Conservation (phyloP, 805 yeast species). For the Candida tammaniensis region DNA sequence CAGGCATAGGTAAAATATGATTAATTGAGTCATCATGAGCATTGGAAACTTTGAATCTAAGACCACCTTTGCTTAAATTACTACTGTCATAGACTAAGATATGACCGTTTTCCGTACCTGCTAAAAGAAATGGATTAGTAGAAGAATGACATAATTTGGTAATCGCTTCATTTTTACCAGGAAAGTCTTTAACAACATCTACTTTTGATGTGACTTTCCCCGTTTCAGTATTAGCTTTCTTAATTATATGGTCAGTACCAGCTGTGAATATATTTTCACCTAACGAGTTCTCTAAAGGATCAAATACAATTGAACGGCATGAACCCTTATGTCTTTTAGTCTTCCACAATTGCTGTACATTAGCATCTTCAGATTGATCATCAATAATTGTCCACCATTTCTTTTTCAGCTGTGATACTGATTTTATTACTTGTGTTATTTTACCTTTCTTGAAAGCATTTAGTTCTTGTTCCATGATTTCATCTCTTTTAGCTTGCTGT, state of each 20-base stretch:
- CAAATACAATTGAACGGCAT: conserved; percentile 70
- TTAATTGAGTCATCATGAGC: conserved; percentile 80
- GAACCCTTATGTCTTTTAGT: conserved; percentile 90
- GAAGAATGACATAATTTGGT: conserved; percentile 47
- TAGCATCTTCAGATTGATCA: conserved; percentile 25
- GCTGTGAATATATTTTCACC: conserved; percentile 62
- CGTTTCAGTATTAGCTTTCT: conserved; percentile 64
- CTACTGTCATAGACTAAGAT: conserved; percentile 62
- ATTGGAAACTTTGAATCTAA: conserved; percentile 46
- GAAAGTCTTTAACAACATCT: conserved; percentile 19
- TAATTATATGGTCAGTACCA: conserved; percentile 79
- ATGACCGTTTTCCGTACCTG: conserved; percentile 70
- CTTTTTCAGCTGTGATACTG: conserved; percentile 33
- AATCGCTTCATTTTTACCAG: conserved; percentile 25
- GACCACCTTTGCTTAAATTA: conserved; percentile 37
- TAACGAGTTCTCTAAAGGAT: conserved; percentile 40
- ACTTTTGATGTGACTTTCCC: conserved; percentile 74
- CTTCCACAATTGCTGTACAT: conserved; percentile 58
- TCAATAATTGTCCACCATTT: conserved; percentile 47
- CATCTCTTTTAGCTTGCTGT: conserved; percentile 22
- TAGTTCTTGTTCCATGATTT: conserved; percentile 18
- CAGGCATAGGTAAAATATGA: conserved; percentile 66
- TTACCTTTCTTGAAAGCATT: conserved; percentile 24
- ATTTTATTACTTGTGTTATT: conserved; percentile 19
- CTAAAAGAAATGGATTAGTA: conserved; percentile 48